A percentile compares a stretch with the other conserved stretches of the same genome.
Evolutionary conservation across 2,329 filamentous ascomycete species (phyloP).

Genomic region (Cladosporium cucumerinum): DNA sequence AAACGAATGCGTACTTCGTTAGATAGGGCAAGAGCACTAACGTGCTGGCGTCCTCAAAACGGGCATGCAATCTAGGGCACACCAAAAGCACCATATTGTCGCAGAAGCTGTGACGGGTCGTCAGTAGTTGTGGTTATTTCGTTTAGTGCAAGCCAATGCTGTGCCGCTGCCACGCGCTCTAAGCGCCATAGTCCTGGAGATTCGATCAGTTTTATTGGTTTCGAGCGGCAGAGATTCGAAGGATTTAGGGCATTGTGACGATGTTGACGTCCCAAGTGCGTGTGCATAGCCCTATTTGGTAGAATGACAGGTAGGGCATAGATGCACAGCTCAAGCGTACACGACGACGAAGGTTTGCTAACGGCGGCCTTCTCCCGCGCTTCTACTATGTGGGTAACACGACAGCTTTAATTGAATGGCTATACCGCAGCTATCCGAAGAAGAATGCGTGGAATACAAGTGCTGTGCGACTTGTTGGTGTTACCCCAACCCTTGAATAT

Average conservation of each 20-base stretch:
- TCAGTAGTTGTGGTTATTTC: not conserved
- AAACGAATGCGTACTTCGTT: not conserved
- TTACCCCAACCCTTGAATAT: not conserved
- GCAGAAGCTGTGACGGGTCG: not conserved
- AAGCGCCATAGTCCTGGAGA: not conserved
- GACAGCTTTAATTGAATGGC: not conserved
- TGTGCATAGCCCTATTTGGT: not conserved
- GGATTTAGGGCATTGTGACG: not conserved
- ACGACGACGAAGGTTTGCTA: not conserved
- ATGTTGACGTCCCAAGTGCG: not conserved
- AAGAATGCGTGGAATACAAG: not conserved
- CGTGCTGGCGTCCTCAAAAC: not conserved
- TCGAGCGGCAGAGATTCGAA: not conserved
- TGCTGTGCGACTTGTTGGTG: not conserved
- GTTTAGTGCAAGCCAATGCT: not conserved
- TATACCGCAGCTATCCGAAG: not conserved
- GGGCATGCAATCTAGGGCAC: not conserved
- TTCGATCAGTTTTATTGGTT: not conserved
- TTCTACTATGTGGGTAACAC: not conserved
- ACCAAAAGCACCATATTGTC: not conserved
- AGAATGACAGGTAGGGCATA: not conserved
- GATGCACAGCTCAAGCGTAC: not conserved
- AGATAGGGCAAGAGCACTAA: not conserved
- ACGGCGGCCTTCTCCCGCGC: not conserved
- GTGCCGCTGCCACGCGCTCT: not conserved